Conservation (phyloP, 108 stramenopile genomes). For the Cyclostephanos tholiformis region DNA sequence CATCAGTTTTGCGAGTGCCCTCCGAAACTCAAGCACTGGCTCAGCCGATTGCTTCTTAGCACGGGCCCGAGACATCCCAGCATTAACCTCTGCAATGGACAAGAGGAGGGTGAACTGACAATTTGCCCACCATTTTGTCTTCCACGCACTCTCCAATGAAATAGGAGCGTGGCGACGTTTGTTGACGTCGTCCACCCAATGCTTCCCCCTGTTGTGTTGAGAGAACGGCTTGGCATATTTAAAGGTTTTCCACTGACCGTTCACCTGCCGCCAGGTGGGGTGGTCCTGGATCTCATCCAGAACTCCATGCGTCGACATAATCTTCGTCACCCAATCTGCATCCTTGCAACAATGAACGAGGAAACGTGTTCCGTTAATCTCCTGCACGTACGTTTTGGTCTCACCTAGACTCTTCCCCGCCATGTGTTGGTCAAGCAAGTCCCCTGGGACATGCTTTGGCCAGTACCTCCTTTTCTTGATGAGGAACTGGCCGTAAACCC, state of each 20-base stretch:
- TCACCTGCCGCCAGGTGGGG: neutral
- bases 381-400: no score
- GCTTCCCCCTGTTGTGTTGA: slow-evolving; percentile 2
- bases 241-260: neutral
- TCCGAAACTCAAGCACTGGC: no score
- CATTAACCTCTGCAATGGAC: slow-evolving; percentile 6
- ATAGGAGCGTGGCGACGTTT: slow-evolving; percentile 25
- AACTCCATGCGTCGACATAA: slow-evolving; percentile 19
- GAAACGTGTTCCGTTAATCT: neutral
- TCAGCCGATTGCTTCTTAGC: no score
- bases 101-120: slow-evolving; percentile 6
- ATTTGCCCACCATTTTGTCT: slow-evolving; percentile 18
- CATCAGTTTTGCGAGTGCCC: no score
- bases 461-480: slow-evolving; percentile 14
- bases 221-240: slow-evolving; percentile 18
- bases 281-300: slow-evolving; percentile 4
- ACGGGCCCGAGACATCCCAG: neutral
- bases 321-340: slow-evolving; percentile 5
- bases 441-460: slow-evolving; percentile 10
- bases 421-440: neutral
- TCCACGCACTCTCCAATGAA: slow-evolving; percentile 19
- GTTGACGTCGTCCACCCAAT: slow-evolving; percentile 12
- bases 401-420: no score
- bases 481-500: slow-evolving; percentile 9
- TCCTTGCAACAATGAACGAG: slow-evolving; percentile 21